Conservation (phyloP, 23 red algal genomes). For the Gracilariopsis chorda region DNA sequence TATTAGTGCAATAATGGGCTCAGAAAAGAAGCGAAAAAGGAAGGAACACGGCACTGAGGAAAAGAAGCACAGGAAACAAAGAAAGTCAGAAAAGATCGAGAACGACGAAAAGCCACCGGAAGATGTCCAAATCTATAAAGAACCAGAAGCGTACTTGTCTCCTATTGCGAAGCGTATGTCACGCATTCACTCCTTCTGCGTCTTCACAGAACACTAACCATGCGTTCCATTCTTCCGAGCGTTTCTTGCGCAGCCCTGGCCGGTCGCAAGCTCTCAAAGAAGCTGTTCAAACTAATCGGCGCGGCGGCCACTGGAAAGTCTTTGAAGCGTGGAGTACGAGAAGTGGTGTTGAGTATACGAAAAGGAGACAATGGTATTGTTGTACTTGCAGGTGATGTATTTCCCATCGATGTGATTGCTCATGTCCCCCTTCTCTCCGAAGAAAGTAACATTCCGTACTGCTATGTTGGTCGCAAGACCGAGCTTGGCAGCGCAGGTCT, state of each 20-base stretch:
- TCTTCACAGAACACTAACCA: neutral
- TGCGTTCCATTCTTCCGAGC: neutral
- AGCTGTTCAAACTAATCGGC: constrained; percentile 81
- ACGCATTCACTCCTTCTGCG: neutral
- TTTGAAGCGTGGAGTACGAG: constrained; percentile 86
- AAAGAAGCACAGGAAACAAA: constrained; percentile 18
- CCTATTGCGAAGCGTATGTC: constrained; percentile 62
- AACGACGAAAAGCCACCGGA: neutral
- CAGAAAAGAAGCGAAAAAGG: constrained; percentile 68
- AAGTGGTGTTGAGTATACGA: constrained; percentile 83
- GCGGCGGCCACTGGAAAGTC: constrained; percentile 68
- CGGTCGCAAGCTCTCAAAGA: constrained; percentile 76
- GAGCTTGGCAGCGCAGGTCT: constrained; percentile 74
- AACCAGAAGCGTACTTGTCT: constrained; percentile 18
- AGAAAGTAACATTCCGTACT: constrained; percentile 89
- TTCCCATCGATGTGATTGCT: constrained; percentile 88
- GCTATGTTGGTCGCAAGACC: constrained; percentile 73
- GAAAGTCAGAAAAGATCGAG: neutral
- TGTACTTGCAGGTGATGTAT: constrained; percentile 91
- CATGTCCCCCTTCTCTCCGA: constrained; percentile 91
- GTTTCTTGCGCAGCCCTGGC: constrained; percentile 58
- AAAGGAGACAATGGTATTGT: constrained; percentile 75
- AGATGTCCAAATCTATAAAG: neutral
- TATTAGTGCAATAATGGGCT: constrained; percentile 47
- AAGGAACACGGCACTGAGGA: constrained; percentile 11